phyloP scores from a whole-genome alignment of 371 early-diverging fungal genomes.

The Mortierella sp. region DNA sequence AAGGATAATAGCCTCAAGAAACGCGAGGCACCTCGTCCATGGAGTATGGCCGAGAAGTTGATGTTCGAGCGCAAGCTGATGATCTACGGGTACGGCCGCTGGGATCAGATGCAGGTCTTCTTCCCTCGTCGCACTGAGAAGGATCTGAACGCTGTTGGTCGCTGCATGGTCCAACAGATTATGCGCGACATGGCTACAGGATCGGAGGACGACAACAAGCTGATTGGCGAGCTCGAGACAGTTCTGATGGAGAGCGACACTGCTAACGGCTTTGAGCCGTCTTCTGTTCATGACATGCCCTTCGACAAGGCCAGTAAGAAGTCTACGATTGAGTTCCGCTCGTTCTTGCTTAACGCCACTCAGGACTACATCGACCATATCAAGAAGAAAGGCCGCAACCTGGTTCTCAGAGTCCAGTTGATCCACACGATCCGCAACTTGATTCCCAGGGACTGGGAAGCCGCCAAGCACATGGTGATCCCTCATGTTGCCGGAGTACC shows the following conservation, averaged over 20 bases:
- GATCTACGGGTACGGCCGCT: conserved; percentile 84
- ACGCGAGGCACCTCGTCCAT: conserved; percentile 65
- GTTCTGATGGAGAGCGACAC: conserved; percentile 53
- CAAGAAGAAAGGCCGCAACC: conserved; percentile 76
- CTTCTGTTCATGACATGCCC: conserved; percentile 63
- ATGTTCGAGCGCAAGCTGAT: conserved; percentile 85
- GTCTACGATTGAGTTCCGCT: conserved; percentile 71
- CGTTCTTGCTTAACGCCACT: conserved; percentile 79
- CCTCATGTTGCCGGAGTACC: conserved; percentile 66
- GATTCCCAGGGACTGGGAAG: conserved; percentile 70
- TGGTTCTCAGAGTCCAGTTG: conserved; percentile 82
- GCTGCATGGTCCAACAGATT: conserved; percentile 50
- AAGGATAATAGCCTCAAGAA: conserved; percentile 38
- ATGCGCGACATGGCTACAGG: conserved; percentile 36
- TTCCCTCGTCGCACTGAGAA: conserved; percentile 72
- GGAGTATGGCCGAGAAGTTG: conserved; percentile 84
- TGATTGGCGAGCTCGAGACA: conserved; percentile 46
- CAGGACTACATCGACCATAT: conserved; percentile 82
- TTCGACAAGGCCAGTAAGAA: conserved; percentile 72
- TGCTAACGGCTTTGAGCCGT: conserved; percentile 54
- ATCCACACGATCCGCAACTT: conserved; percentile 79
- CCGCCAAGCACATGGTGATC: conserved; percentile 66
- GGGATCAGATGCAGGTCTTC: conserved; percentile 77
- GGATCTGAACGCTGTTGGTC: conserved; percentile 67
- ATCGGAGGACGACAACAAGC: conserved; percentile 41